Percentiles rank a stretch among this genome's conserved stretches.
These are phyloP conservation scores for Chernovozyma aurita DNA, from an alignment of 1,139 yeast species.

Conservation along the genomic window DNA sequence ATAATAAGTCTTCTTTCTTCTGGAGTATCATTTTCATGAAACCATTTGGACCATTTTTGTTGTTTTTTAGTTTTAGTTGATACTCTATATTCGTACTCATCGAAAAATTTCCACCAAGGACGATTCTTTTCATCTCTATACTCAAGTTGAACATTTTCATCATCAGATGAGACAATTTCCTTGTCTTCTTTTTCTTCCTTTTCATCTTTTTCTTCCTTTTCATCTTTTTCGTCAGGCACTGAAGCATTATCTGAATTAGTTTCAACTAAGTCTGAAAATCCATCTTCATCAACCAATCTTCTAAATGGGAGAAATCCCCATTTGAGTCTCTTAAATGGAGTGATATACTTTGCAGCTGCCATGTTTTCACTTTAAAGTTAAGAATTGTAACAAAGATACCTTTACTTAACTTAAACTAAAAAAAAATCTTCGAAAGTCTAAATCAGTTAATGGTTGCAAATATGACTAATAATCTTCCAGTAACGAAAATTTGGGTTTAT, in stretches of 20 bases:
- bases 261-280: slow-evolving; percentile 12
- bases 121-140: slow-evolving; percentile 60
- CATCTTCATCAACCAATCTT: slow-evolving; percentile 38
- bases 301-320: slow-evolving; percentile 48
- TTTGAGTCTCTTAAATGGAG: slow-evolving; percentile 25
- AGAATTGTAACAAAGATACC: too few relatives aligned
- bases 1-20: slow-evolving; percentile 52
- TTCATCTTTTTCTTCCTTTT: slow-evolving; percentile 1
- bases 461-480: too few relatives aligned
- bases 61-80: slow-evolving; percentile 27
- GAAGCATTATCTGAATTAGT: neutral
- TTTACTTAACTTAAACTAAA: too few relatives aligned
- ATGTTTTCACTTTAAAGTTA: too few relatives aligned
- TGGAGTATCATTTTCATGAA: slow-evolving; percentile 50
- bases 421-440: too few relatives aligned
- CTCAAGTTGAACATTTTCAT: slow-evolving; percentile 21
- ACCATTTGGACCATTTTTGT: slow-evolving; percentile 64
- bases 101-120: slow-evolving; percentile 60
- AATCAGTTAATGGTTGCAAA: too few relatives aligned
- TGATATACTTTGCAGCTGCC: neutral
- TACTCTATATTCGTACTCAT: slow-evolving; percentile 57
- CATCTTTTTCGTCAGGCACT: neutral
- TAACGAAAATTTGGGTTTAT: too few relatives aligned
- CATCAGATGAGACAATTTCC: neutral
- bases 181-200: neutral